Evolutionary conservation across 345 rosid genomes (phyloP).

Genomic region (Gossypium sturtianum): DNA sequence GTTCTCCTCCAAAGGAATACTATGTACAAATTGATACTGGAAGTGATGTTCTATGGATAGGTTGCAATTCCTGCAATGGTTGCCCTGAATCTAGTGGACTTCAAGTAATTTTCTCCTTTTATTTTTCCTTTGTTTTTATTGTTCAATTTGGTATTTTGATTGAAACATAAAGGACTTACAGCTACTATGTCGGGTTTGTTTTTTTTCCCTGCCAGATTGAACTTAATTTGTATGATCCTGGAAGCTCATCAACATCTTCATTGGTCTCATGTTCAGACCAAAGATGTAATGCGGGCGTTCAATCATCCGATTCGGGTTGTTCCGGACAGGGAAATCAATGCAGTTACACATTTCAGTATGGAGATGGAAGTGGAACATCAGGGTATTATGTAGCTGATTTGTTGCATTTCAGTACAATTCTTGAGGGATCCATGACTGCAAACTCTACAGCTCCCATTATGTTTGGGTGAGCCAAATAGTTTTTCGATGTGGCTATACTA

Average conservation of each 20-base stretch:
- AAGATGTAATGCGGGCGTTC: constrained; percentile 54
- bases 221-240: constrained; percentile 69
- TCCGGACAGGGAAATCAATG: constrained; percentile 57
- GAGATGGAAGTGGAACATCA: constrained; percentile 90
- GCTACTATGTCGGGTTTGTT: not conserved
- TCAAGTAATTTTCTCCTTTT: constrained; percentile 37
- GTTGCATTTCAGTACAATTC: constrained; percentile 51
- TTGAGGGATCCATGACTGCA: constrained; percentile 37
- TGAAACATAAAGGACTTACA: constrained; percentile 2
- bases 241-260: constrained; percentile 67
- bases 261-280: constrained; percentile 66
- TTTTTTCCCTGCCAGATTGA: constrained; percentile 50
- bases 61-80: constrained; percentile 79
- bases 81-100: constrained; percentile 84
- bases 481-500: not conserved
- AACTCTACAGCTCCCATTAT: constrained; percentile 73
- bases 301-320: constrained; percentile 71
- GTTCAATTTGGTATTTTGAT: not conserved
- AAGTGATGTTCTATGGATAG: constrained; percentile 96
- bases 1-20: constrained; percentile 83
- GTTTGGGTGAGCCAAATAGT: constrained; percentile 67
- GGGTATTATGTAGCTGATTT: constrained; percentile 83
- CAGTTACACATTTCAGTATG: constrained; percentile 77
- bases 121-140: not conserved
- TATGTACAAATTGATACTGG: constrained; percentile 95